Base-by-base conservation (phyloP, 495 filamentous ascomycete species). In the Penicillium paradoxum region DNA sequence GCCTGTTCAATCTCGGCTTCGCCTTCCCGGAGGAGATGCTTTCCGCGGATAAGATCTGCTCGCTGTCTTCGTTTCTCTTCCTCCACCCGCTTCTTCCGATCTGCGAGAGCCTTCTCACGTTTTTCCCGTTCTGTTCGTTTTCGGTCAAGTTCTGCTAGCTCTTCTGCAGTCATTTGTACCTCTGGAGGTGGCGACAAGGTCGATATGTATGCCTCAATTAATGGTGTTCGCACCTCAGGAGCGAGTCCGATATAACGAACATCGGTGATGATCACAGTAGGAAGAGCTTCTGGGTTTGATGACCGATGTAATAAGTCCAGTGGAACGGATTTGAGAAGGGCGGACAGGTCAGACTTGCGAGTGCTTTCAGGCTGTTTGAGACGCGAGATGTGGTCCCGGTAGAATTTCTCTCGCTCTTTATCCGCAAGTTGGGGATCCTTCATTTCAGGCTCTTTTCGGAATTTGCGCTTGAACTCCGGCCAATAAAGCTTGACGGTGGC, bases 391-490 rank as follows among this genome's bases (percentile, higher is more conserved):
- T 92, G 83, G 33, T 97, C 93, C 25, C 95, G 84, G 65, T 96
- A 98, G 68, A 82, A 79, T 67, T 89, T 95, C 65, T 98, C 93
- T 2, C 90, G 80, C 53, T 97, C 91, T 61, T 91, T 95, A 63
- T 98, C 95, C 1, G 72, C 69, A 24, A 97, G 63, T 40, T 85
- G 80, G 6, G 80, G 65, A 56, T 91, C 85, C 43, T 82, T 84
- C 91, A 97, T 95, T 46, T 83, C 82, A 0, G 79, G 64, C 50
- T 92, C 90, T 54, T 86, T 90, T 53, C 85, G 86, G 59, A 84
- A 93, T 62, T 96, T 97, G 27, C 92, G 79, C 56, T 89, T 89
- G 67, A 98, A 98, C 64, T 98, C 93, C 0, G 88, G 84, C 93
- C 93, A 98, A 69, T 95, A 98, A 10, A 97, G 73, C 70, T 96